Evolutionary conservation across 176 grass and related monocot species (phyloP), one percentile per base, ranked within the genome.

Genomic region (Saccharum spontaneum): DNA sequence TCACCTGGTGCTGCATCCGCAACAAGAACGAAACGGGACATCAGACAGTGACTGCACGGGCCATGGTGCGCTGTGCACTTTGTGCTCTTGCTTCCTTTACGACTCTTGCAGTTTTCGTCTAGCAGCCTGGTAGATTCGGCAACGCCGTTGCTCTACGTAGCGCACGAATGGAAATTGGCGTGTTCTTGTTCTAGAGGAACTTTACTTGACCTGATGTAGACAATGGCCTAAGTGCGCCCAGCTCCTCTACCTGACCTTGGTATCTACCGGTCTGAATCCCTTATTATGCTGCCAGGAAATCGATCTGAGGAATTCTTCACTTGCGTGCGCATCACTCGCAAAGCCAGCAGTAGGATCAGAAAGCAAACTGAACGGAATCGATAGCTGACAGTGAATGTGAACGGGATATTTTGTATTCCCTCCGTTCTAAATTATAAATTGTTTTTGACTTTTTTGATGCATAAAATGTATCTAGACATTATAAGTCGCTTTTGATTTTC

Each of bases 301-400:
- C 17, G 23, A 23, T 67, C 30, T 9, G 1, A 63, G n/a, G 59
- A 26, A 26, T 55, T 67, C 3, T 26, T 41, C 37, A 12, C 9
- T 69, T 9, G 20, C 20, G 4, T 50, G 9, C 5, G 18, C 17
- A 31, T 20, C 75, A 33, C n/a, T 10, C 2, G 34, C 1, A 22
- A 45, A 45, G 7, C 12, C 33, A n/a, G n/a, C 5, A 20, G 14
- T 24, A 86, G 20, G 54, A 59, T 59, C 20, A 59, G 20, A 59
- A 61, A 74, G 81, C 13, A 15, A 73, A 50, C 49, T 43, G 80
- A 80, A 80, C 64, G 76, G 82, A 69, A 89, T 75, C 76, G 22
- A 80, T 75, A 48, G 28, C 15, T 34, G n/a, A 3, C 62, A 73
- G 55, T 22, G 72, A 24, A 82, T 90, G 79, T 67, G 88, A 83